These are phyloP conservation scores for Alternaria metachromatica DNA, from an alignment of 2,329 filamentous ascomycete genomes.

Conservation along the genomic window DNA sequence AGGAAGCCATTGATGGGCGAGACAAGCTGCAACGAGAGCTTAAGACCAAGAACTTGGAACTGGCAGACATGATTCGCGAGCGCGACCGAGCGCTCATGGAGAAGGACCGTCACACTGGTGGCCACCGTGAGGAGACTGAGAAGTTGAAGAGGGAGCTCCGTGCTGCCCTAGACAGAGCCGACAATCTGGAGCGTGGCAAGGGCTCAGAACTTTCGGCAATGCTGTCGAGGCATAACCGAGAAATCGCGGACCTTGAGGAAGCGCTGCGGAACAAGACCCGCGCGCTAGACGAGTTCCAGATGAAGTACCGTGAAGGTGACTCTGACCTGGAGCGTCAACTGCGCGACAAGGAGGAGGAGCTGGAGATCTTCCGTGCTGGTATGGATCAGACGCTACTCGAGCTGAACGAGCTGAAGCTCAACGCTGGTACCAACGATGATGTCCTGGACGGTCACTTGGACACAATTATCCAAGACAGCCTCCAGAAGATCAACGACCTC, in stretches of 20 bases:
- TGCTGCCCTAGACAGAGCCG: constrained; percentile 87
- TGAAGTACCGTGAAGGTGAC: constrained; percentile 78
- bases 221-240: constrained; percentile 94
- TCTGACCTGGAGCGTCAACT: constrained; percentile 85
- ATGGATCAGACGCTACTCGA: constrained; percentile 97
- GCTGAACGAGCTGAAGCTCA: constrained; percentile 80
- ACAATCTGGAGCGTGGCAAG: constrained; percentile 91
- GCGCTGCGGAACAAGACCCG: constrained; percentile 85
- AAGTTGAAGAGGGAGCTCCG: constrained; percentile 93
- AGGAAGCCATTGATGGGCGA: constrained; percentile 92
- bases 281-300: constrained; percentile 81
- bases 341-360: constrained; percentile 94
- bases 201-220: constrained; percentile 93
- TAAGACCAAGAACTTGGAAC: constrained; percentile 98
- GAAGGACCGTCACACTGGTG: constrained; percentile 83
- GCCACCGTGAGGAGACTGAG: constrained; percentile 90
- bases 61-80: constrained; percentile 98
- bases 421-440: constrained; percentile 70
- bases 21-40: constrained; percentile 97
- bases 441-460: constrained; percentile 91
- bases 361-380: constrained; percentile 96
- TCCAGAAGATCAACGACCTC: constrained; percentile 95
- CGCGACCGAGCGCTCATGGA: constrained; percentile 92
- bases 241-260: constrained; percentile 96
- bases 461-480: constrained; percentile 81